Percentiles rank a stretch among this genome's conserved stretches.
Evolutionary conservation across 1,284 basidiomycete genomes (phyloP).

Genomic region (Serendipita sp.): DNA sequence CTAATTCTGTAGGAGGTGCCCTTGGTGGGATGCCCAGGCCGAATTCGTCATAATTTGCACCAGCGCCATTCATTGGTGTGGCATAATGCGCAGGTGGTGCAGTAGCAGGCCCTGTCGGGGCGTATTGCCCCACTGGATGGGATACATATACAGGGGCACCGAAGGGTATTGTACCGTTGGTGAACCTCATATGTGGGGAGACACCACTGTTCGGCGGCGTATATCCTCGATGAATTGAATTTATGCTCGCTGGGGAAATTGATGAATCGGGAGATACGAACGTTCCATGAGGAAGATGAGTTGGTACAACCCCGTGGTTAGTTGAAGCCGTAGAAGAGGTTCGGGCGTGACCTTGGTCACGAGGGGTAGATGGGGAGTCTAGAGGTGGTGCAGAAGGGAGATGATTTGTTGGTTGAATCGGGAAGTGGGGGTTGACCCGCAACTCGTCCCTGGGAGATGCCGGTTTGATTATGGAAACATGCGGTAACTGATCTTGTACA

Average conservation of each 20-base stretch:
- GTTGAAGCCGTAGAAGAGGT: constrained; percentile 3
- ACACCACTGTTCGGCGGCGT: neutral
- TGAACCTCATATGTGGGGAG: neutral
- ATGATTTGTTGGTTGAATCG: constrained; percentile 12
- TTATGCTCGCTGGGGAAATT: neutral
- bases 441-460: neutral
- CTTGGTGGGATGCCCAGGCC: neutral
- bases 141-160: neutral
- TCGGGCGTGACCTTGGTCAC: constrained; percentile 7
- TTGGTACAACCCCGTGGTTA: neutral
- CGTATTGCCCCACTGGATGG: constrained; percentile 7
- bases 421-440: constrained; percentile 12
- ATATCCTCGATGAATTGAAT: neutral
- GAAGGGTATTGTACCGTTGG: neutral
- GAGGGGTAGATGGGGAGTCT: constrained; percentile 7
- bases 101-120: constrained; percentile 19
- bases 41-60: neutral
- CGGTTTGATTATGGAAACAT: neutral
- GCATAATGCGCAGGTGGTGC: constrained; percentile 11
- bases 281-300: neutral
- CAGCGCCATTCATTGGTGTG: no score
- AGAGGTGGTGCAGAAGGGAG: constrained; percentile 11
- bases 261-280: neutral
- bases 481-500: constrained; percentile 1
- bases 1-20: constrained; percentile 35